Percentiles rank a stretch among this genome's conserved stretches.
phyloP scores from a whole-genome alignment of 805 yeast species.

The Zygoascus tannicola region DNA sequence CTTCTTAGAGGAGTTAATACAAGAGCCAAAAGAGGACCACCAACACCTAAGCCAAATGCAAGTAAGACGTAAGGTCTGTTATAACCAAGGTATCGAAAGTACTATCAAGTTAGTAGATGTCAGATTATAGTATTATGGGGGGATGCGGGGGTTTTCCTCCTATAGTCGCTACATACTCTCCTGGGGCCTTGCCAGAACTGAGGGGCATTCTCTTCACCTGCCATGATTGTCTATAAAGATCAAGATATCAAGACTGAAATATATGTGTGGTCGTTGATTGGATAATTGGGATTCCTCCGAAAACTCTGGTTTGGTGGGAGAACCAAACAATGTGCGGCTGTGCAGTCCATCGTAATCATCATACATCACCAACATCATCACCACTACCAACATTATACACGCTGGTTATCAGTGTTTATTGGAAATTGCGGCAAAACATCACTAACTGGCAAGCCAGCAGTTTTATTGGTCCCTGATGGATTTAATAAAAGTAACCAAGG shows the following conservation, averaged over 20 bases:
- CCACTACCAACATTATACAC: too few species aligned
- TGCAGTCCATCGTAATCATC: too few species aligned
- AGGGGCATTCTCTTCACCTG: constrained; percentile 9
- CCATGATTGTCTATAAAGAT: neutral
- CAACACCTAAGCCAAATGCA: constrained; percentile 51
- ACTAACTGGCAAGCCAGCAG: too few species aligned
- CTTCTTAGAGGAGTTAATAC: constrained; percentile 61
- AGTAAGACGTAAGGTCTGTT: constrained; percentile 66
- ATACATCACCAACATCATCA: too few species aligned
- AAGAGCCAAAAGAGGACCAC: constrained; percentile 57
- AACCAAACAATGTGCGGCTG: too few species aligned
- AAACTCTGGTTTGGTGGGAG: too few species aligned
- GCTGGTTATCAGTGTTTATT: too few species aligned
- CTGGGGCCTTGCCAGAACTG: constrained; percentile 29
- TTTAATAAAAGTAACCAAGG: constrained; percentile 44
- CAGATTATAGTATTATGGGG: neutral
- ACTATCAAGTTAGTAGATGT: constrained; percentile 16
- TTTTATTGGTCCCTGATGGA: constrained; percentile 37
- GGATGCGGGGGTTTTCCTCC: neutral
- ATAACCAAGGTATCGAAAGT: constrained; percentile 60
- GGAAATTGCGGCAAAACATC: too few species aligned
- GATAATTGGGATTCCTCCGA: neutral
- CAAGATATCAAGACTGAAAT: neutral
- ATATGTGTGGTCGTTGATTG: constrained; percentile 3
- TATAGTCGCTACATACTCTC: constrained; percentile 17